Evolutionary conservation across 371 early-diverging fungal species (phyloP), one percentile per base, ranked within the genome.

Genomic region (Coemansia sp.): DNA sequence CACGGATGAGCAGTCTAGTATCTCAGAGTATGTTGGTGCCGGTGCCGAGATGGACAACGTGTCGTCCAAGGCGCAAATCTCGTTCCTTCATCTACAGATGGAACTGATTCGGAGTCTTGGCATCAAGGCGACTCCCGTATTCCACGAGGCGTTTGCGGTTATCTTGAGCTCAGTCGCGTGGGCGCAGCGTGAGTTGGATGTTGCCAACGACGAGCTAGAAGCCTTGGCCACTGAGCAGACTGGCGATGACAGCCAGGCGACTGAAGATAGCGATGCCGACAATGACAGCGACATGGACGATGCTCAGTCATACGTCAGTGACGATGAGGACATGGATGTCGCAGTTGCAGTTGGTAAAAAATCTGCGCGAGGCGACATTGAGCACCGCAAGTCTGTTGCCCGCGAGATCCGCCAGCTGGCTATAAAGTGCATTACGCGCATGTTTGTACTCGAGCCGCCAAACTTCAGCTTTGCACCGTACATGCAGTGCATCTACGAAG

Each of bases 61-160:
- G 45, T 81, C 86, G 7, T 67, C 80, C 24, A 88, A 88, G 73
- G 87, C 89, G 65, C 91, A 92, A 69, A 59, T 88, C 18, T 94
- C 95, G 75, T 90, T 92, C 73, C 77, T 97, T 64, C 84, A 85
- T 48, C 77, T 92, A 39, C 62, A 92, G 59, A 86, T 90, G 52
- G 97, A 95, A 69, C 75, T 91, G 39, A 71, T 97, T 60, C 90
- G 89, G 76, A 91, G 92, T 77, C 79, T 97, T 29, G 89, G 91
- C 11, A 78, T 86, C 14, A 84, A 86, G 39, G 68, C 92, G 21
- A 66, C 80, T 13, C 93, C 93, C 0, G 86, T 88, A 54, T 59
- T 95, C 55, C 86, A 87, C 10, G 81, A 86, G 50, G 50, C 92
- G 16, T 69, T 93, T 47, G 85, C 85, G 42, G 86, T 91, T 4